Evolutionary conservation across 305 asterid genomes (phyloP), one percentile per base, ranked within the genome.

Genomic region (Fraxinus latifolia): DNA sequence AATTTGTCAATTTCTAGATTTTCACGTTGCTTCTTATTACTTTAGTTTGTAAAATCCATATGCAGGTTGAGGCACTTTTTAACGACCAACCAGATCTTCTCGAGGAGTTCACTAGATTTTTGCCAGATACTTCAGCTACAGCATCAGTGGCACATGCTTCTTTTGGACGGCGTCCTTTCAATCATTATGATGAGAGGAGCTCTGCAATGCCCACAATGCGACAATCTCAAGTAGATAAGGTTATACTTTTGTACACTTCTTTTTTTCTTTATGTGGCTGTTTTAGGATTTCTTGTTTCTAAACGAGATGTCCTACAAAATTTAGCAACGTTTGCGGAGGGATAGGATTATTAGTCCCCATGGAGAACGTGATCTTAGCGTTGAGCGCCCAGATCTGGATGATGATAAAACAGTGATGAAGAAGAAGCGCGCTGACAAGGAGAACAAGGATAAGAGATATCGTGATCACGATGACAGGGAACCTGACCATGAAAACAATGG

Each of bases 51-150:
- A 74, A 76, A 37, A 77, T 83, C 31, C 71, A 47, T 83, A 72
- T 85, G 78, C 88, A 95, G 99, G 99, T 95, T 83, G 97, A 93
- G 82, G 88, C 87, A 29, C 97, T 95, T 87, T 94, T 95, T 84
- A 91, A 87, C 44, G 94, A 89, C 80, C 98, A 95, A 82, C 89
- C 96, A 27, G 99, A 94, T 90, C 95, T 95, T 84, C 98, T 93
- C 60, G 99, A 89, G 4, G 99, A 95, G 88, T 95, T 95, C 86
- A 94, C 97, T 34, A 91, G 97, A 90, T 95, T 95, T 90, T 83
- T 95, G 85, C 99, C 99, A 12, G 95, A 95, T 89, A 83, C 87
- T 84, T 92, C 97, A 74, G 92, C 90, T 42, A 34, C 94, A 73
- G 92, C 94, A 80, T 88, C 97, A 67, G 91, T 90, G 55, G 84